phyloP scores from a whole-genome alignment of 129 eudicot species.

The Dittrichia graveolens region DNA sequence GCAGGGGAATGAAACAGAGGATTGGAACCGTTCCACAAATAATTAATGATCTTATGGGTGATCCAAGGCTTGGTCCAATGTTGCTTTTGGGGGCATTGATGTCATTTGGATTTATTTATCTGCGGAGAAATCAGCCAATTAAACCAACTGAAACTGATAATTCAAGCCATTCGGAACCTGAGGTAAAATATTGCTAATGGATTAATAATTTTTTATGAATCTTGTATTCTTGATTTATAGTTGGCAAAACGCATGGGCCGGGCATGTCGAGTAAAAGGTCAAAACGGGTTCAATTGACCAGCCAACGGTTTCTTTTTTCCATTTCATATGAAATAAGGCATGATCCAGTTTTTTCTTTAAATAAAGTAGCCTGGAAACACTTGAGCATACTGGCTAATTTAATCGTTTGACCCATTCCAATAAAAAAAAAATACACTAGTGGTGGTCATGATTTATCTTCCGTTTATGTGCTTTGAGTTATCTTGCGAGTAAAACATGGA shows the following conservation, averaged over 20 bases:
- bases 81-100: conserved; percentile 83
- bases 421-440: no score
- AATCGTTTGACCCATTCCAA: background rate
- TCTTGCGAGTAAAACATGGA: background rate
- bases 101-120: conserved; percentile 71
- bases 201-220: background rate
- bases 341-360: no score
- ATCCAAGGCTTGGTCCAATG: conserved; percentile 88
- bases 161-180: conserved; percentile 39
- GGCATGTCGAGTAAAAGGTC: conserved; percentile 6
- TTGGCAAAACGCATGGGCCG: background rate
- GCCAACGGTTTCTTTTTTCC: background rate
- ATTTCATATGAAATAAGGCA: background rate
- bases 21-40: conserved; percentile 34
- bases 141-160: conserved; percentile 34
- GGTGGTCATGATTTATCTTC: no score
- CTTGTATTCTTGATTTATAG: background rate
- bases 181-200: conserved; percentile 26
- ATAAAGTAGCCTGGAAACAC: background rate
- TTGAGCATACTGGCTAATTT: background rate
- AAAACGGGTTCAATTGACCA: background rate
- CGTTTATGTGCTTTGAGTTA: no score
- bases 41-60: conserved; percentile 44
- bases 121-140: conserved; percentile 61
- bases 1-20: conserved; percentile 52